These are phyloP conservation scores for Metschnikowia santaceciliae DNA, from an alignment of 805 yeast genomes.

Conservation along the genomic window DNA sequence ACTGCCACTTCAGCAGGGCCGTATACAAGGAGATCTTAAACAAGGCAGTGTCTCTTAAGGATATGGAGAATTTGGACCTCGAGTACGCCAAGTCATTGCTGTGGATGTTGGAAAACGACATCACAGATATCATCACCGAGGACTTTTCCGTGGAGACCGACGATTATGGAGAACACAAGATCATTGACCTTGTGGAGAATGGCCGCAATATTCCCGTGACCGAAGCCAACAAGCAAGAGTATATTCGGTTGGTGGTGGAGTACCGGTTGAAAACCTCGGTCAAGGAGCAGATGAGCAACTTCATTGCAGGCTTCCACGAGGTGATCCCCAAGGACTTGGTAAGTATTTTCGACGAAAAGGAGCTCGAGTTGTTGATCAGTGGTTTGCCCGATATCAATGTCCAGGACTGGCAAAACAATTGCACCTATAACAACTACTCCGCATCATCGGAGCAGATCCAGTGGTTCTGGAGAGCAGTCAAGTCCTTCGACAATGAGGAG, in stretches of 20 bases:
- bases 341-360: constrained; percentile 91
- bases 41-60: constrained; percentile 76
- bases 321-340: constrained; percentile 81
- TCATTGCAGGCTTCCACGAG: constrained; percentile 84
- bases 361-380: constrained; percentile 83
- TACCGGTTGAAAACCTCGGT: constrained; percentile 81
- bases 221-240: constrained; percentile 85
- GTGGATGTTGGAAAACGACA: constrained; percentile 97
- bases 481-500: constrained; percentile 90
- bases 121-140: constrained; percentile 91
- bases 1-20: constrained; percentile 92
- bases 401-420: constrained; percentile 90
- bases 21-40: constrained; percentile 87
- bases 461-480: constrained; percentile 98
- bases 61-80: constrained; percentile 89
- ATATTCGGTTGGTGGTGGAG: constrained; percentile 81
- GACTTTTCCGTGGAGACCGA: constrained; percentile 91
- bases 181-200: constrained; percentile 74
- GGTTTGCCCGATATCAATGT: constrained; percentile 97
- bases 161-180: constrained; percentile 86
- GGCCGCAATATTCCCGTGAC: constrained; percentile 86
- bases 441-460: constrained; percentile 81
- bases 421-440: constrained; percentile 76
- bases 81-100: constrained; percentile 87
- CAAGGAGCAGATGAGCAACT: constrained; percentile 80